A percentile compares a stretch with the other conserved stretches of the same genome.
Conservation (phyloP, 2,329 filamentous ascomycete species). For the Septoria petroselini region DNA sequence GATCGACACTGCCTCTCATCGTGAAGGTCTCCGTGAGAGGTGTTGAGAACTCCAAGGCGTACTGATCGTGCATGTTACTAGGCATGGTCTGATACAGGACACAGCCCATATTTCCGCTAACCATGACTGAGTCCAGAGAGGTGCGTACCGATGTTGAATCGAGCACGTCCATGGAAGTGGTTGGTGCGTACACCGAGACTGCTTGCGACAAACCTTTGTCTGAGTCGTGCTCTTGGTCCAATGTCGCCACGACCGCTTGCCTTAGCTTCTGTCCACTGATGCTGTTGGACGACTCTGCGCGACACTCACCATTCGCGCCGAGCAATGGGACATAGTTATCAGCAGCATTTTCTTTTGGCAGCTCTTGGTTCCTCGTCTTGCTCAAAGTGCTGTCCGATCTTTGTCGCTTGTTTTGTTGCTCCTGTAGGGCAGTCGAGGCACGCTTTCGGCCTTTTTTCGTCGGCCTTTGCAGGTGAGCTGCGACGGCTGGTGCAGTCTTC, state of each 20-base stretch:
- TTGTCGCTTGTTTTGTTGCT: conserved; percentile 17
- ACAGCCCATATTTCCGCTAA: conserved; percentile 16
- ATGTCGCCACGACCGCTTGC: not conserved
- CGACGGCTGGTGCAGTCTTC: conserved; percentile 8
- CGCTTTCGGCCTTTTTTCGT: conserved; percentile 23
- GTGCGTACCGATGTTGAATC: conserved; percentile 26
- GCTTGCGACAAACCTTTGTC: conserved; percentile 1
- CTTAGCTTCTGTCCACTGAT: conserved; percentile 2
- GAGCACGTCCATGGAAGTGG: conserved; percentile 26
- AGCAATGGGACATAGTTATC: too few species aligned
- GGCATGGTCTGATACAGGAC: conserved; percentile 17
- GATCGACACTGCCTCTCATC: not conserved
- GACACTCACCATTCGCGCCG: too few species aligned
- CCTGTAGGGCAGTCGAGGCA: not conserved
- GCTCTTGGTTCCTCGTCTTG: not conserved
- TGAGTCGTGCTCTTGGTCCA: not conserved
- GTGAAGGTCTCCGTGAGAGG: not conserved
- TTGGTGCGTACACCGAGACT: conserved; percentile 18
- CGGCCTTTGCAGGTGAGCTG: conserved; percentile 17
- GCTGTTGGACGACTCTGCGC: not conserved
- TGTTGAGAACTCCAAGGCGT: not conserved
- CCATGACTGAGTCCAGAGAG: conserved; percentile 20
- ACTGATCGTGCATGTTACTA: not conserved
- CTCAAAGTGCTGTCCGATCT: conserved; percentile 13
- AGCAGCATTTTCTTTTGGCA: not conserved